Evolutionary conservation across 306 rosid genomes (phyloP).

Genomic region (Quercus mongolica): DNA sequence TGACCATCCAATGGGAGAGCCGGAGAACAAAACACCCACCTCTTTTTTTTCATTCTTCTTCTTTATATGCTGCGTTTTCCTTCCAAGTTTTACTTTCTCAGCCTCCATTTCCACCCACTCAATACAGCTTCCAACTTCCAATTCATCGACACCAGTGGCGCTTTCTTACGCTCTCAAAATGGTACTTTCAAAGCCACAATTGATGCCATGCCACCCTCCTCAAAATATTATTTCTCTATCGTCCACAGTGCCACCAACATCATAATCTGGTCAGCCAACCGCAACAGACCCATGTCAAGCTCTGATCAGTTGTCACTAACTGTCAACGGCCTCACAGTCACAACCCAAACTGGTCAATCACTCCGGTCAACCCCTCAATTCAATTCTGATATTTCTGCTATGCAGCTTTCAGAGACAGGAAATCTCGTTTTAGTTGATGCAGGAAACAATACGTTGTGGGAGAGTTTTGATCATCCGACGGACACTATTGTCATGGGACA

Average conservation of each 20-base stretch:
- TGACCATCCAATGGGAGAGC: too few relatives aligned
- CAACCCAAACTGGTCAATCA: constrained; percentile 24
- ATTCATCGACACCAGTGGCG: constrained; percentile 32
- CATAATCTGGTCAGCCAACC: constrained; percentile 80
- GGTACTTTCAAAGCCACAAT: constrained; percentile 62
- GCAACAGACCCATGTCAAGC: constrained; percentile 45
- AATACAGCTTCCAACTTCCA: background rate
- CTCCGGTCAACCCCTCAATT: constrained; percentile 71
- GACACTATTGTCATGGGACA: constrained; percentile 80
- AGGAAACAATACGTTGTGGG: constrained; percentile 72
- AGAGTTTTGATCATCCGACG: constrained; percentile 70
- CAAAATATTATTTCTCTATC: constrained; percentile 43
- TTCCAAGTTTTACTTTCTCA: background rate
- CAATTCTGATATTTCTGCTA: constrained; percentile 35
- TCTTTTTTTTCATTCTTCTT: background rate
- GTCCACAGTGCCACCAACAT: constrained; percentile 60
- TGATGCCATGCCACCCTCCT: constrained; percentile 30
- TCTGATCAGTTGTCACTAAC: constrained; percentile 50
- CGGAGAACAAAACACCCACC: too few relatives aligned
- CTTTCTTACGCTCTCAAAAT: constrained; percentile 62
- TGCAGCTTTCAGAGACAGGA: constrained; percentile 61
- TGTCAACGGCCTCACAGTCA: constrained; percentile 40
- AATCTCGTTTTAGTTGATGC: constrained; percentile 64
- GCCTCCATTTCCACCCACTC: too few relatives aligned
- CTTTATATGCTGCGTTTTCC: background rate